Evolutionary conservation across 2,329 filamentous ascomycete species (phyloP).

Genomic region (Aspergillus floridensis): DNA sequence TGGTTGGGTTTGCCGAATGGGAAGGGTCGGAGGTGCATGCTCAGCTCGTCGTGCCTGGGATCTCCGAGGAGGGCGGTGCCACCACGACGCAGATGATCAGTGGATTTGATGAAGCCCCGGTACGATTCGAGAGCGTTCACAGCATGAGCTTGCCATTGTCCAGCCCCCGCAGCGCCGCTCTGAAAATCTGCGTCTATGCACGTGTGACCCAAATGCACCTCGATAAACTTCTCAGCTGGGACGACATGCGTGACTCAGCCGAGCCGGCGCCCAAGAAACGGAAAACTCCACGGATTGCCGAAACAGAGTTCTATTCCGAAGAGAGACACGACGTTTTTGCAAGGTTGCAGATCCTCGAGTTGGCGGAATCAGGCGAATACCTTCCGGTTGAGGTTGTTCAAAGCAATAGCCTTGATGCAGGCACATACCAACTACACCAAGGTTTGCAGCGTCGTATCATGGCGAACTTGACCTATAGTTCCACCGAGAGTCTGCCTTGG

Average conservation of each 20-base stretch:
- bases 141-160: slow-evolving; percentile 91
- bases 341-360: slow-evolving; percentile 82
- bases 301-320: slow-evolving; percentile 89
- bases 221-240: slow-evolving; percentile 96
- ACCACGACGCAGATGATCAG: slow-evolving; percentile 94
- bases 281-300: slow-evolving; percentile 69
- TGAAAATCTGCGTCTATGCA: slow-evolving; percentile 88
- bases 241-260: slow-evolving; percentile 85
- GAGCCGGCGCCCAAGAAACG: slow-evolving; percentile 57
- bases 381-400: slow-evolving; percentile 90
- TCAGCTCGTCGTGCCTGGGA: slow-evolving; percentile 89
- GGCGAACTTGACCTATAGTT: slow-evolving; percentile 86
- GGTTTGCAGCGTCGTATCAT: slow-evolving; percentile 85
- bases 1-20: slow-evolving; percentile 89
- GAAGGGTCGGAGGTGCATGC: slow-evolving; percentile 95
- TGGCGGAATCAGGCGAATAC: slow-evolving; percentile 88
- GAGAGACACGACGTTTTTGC: slow-evolving; percentile 93
- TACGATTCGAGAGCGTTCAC: slow-evolving; percentile 96
- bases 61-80: slow-evolving; percentile 84
- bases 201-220: slow-evolving; percentile 90
- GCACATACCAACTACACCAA: slow-evolving; percentile 92
- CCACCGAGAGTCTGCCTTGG: slow-evolving; percentile 85
- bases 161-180: slow-evolving; percentile 67
- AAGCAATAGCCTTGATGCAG: slow-evolving; percentile 75
- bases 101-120: slow-evolving; percentile 87